Evolutionary conservation across 495 filamentous ascomycete genomes (phyloP), one percentile per base, ranked within the genome.

Genomic region (Penicillium waksmanii): DNA sequence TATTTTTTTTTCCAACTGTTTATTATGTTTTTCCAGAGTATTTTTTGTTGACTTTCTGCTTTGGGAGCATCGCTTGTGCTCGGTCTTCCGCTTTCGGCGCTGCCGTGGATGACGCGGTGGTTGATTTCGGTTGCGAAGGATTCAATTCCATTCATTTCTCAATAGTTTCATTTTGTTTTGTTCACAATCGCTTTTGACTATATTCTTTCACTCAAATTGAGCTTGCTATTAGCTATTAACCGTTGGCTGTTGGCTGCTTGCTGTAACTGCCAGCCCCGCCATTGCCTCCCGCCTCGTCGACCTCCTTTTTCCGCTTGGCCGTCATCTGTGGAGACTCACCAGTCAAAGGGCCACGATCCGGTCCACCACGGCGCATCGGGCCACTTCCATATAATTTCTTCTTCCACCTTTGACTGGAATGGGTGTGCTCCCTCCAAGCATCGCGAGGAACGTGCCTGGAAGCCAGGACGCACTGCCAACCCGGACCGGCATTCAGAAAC

Each of bases 231-330:
- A 31, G 27, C 27, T 31, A 31, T 31, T 8, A 8, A 5, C 27
- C 9, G 4, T 38, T 38, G 4, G 13, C 35, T 13, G 11, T 13
- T 13, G 36, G 36, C 36, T 38, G 11, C 15, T 38, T 23, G 19
- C 4, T 23, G 23, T 5, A 23, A n/a, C 21, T 21, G 38, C 25
- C 25, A n/a, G 63, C 62, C 60, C 54, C 62, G 58, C 54, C 33
- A 23, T 62, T 48, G 42, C 17, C 42, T 64, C 66, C 27, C 65
- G 52, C 67, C 64, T 64, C 66, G 64, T 61, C 53, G 54, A 61
- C 58, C 63, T 64, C 59, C 58, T 65, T 68, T 65, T 66, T 50
- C 62, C 67, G 58, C 56, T 64, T 64, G 66, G 62, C 50, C 66
- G 58, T 67, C 61, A 65, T 52, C 53, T 59, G 60, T 58, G 60